Base-by-base conservation (phyloP, 2,329 filamentous ascomycete species). In the Alternaria arborescens region DNA sequence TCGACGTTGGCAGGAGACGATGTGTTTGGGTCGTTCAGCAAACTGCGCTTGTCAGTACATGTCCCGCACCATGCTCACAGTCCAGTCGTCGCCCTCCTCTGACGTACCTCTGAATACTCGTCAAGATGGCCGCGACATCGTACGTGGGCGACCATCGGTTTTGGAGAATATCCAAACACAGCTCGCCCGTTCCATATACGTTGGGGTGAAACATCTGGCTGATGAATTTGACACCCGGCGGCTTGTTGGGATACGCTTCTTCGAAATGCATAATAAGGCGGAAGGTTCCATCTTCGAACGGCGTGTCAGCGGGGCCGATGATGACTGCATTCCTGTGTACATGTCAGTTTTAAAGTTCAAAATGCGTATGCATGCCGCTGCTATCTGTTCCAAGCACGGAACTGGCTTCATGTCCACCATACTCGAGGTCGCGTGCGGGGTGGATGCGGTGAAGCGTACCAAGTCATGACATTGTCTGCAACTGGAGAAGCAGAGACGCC, bases 191-290 rank as follows among this genome's bases (percentile, higher is more conserved):
- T 54, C 92, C 94, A 78, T 99, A 99, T 58, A 99, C 95, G 76
- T 99, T 99, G 18, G 95, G 95, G 74, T 99, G 95, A 80, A 99
- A 99, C 95, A 99, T 99, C 79, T 95, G 89, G 80, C 92, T 97
- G 78, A 99, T 97, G 79, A 99, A 99, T 78, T 98, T 98, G 82
- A 98, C 95, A 34, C 93, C 91, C 0, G 95, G 95, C 5, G 95
- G 95, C 79, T 98, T 98, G 82, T 98, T 99, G 30, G 95, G 95
- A 74, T 99, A 99, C 75, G 97, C 94, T 80, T 99, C 95, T 78
- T 98, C 95, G 72, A 99, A 99, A 77, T 97, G 93, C 94, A 99
- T 98, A 52, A 98, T 94, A 11, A 99, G 89, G 68, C 94, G 87
- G 79, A 99, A 99, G 22, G 95, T 99, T 65, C 95, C 95, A 79